Percentiles rank a stretch among this genome's conserved stretches.
Conservation (phyloP, 2,329 filamentous ascomycete genomes). For the Hypoxylon sp. region DNA sequence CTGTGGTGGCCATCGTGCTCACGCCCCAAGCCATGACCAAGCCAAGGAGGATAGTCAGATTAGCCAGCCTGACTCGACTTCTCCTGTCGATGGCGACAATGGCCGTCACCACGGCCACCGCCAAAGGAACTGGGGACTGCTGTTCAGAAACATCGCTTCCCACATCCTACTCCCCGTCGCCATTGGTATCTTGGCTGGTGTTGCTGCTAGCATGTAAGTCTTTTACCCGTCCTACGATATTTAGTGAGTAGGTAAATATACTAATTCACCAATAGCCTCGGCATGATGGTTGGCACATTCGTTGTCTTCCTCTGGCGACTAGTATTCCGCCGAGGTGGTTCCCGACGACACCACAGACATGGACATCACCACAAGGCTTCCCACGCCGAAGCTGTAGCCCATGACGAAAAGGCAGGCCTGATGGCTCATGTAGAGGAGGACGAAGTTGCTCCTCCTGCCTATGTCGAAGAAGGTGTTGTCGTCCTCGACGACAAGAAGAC, state of each 20-base stretch:
- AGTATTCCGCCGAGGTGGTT: constrained; percentile 62
- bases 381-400: constrained; percentile 53
- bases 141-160: constrained; percentile 68
- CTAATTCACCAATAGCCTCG: constrained; percentile 61
- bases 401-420: constrained; percentile 65
- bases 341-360: constrained; percentile 51
- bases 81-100: constrained; percentile 45
- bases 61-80: neutral
- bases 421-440: constrained; percentile 57
- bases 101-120: constrained; percentile 42
- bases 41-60: constrained; percentile 22
- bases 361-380: constrained; percentile 54
- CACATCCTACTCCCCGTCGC: constrained; percentile 76
- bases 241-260: neutral
- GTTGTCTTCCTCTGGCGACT: constrained; percentile 70
- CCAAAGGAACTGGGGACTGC: constrained; percentile 58
- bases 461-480: constrained; percentile 45
- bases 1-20: constrained; percentile 53
- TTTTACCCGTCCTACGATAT: constrained; percentile 1
- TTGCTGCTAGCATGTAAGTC: constrained; percentile 73
- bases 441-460: constrained; percentile 49
- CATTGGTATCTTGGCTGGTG: constrained; percentile 76
- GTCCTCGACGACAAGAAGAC: constrained; percentile 47
- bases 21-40: constrained; percentile 26
- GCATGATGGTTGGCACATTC: constrained; percentile 74